phyloP scores from a whole-genome alignment of 2,329 filamentous ascomycete genomes.

The Aaosphaeria arxii region DNA sequence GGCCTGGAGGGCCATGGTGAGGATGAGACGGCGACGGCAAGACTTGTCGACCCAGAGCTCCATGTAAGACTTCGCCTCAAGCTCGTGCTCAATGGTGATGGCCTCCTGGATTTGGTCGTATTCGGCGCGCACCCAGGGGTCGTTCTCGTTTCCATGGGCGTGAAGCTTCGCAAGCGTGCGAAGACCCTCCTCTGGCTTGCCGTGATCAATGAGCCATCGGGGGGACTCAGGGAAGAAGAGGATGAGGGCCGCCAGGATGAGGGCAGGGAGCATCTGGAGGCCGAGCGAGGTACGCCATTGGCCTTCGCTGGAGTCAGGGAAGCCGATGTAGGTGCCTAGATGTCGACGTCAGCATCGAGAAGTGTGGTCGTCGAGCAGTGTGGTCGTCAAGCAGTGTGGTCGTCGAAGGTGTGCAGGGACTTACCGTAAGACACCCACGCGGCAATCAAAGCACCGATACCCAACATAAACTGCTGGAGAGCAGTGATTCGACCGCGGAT shows the following conservation, averaged over 20 bases:
- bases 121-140: constrained; percentile 70
- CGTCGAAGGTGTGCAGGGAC: neutral
- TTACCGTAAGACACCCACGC: constrained; percentile 70
- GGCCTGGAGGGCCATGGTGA: constrained; percentile 67
- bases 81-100: constrained; percentile 64
- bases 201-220: constrained; percentile 73
- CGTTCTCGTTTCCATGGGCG: constrained; percentile 62
- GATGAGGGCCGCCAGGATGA: constrained; percentile 63
- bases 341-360: neutral
- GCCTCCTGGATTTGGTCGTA: constrained; percentile 67
- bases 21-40: constrained; percentile 68
- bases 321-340: constrained; percentile 48
- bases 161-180: constrained; percentile 67
- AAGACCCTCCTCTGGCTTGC: constrained; percentile 62
- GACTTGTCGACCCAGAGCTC: constrained; percentile 67
- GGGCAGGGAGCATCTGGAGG: constrained; percentile 69
- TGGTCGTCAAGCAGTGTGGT: neutral
- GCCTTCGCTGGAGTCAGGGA: constrained; percentile 44
- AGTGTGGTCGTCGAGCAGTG: neutral
- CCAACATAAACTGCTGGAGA: constrained; percentile 80
- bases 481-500: constrained; percentile 74
- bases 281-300: constrained; percentile 65
- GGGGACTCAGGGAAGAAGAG: constrained; percentile 66
- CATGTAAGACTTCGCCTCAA: constrained; percentile 66
- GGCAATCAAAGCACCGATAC: constrained; percentile 69